Conservation (phyloP, 1,284 basidiomycete genomes). For the Cutaneotrichosporon cavernicola region DNA sequence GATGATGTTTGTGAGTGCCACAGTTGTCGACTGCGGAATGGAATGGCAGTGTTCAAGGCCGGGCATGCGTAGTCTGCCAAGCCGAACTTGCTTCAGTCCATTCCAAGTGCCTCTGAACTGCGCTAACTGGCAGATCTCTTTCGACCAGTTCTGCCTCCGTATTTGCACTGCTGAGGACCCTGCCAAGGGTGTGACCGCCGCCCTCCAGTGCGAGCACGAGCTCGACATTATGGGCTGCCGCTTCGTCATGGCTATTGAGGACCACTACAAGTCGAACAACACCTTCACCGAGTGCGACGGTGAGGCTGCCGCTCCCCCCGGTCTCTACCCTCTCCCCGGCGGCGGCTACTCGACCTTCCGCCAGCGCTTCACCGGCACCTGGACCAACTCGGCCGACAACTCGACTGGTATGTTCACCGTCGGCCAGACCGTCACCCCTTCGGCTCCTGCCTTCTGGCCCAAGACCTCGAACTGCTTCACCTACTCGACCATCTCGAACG, state of each 20-base stretch:
- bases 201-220: constrained; percentile 49
- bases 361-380: constrained; percentile 53
- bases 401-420: constrained; percentile 34
- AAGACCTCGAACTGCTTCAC: constrained; percentile 50
- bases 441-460: constrained; percentile 44
- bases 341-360: constrained; percentile 52
- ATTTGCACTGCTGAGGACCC: constrained; percentile 51
- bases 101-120: neutral
- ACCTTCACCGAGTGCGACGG: constrained; percentile 54
- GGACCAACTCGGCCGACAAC: constrained; percentile 25
- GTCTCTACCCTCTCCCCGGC: constrained; percentile 47
- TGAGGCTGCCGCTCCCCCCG: constrained; percentile 50
- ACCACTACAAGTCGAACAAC: constrained; percentile 45
- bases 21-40: neutral
- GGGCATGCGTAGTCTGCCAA: neutral
- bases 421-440: constrained; percentile 44
- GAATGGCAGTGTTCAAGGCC: neutral
- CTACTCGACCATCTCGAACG: constrained; percentile 51
- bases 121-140: constrained; percentile 46
- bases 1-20: constrained; percentile 49
- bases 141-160: constrained; percentile 54
- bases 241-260: constrained; percentile 53
- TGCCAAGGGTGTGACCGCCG: constrained; percentile 38
- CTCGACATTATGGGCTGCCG: constrained; percentile 53
- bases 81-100: neutral